Percentiles rank a stretch among this genome's conserved stretches.
phyloP scores from a whole-genome alignment of 108 stramenopile species.

The Nitzschia sp. region DNA sequence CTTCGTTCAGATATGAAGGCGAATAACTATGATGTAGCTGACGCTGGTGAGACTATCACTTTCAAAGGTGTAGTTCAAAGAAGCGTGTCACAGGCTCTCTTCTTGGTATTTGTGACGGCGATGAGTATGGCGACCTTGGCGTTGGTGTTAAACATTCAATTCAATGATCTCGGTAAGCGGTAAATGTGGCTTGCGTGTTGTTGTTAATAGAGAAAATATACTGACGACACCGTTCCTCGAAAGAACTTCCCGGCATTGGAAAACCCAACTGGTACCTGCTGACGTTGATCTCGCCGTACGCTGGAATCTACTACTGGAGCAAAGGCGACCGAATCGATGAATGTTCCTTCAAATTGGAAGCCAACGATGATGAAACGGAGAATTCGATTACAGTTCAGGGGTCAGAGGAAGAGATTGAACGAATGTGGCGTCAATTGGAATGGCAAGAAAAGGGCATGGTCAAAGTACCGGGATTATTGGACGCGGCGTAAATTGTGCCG shows the following conservation, averaged over 20 bases:
- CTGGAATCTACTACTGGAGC: slow-evolving; percentile 95
- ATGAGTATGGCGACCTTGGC: slow-evolving; percentile 87
- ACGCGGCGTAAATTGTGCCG: slow-evolving; percentile 19
- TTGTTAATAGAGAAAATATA: neutral
- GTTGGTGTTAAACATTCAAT: slow-evolving; percentile 89
- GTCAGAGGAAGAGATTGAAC: slow-evolving; percentile 92
- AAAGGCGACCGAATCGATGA: slow-evolving; percentile 89
- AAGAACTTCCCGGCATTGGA: slow-evolving; percentile 68
- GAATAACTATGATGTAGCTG: slow-evolving; percentile 92
- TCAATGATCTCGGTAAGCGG: slow-evolving; percentile 66
- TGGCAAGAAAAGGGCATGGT: slow-evolving; percentile 96
- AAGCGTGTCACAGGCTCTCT: slow-evolving; percentile 85
- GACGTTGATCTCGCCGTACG: slow-evolving; percentile 83
- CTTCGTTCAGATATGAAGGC: slow-evolving; percentile 81
- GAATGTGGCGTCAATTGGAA: slow-evolving; percentile 90
- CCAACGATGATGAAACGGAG: slow-evolving; percentile 85
- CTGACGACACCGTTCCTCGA: too few species aligned
- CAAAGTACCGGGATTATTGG: slow-evolving; percentile 84
- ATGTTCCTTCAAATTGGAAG: slow-evolving; percentile 70
- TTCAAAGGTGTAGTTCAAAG: slow-evolving; percentile 88
- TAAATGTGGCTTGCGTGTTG: too few species aligned
- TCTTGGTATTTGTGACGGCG: slow-evolving; percentile 91
- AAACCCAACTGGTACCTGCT: slow-evolving; percentile 86
- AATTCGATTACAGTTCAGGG: slow-evolving; percentile 83
- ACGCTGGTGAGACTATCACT: slow-evolving; percentile 90